phyloP scores from a whole-genome alignment of 2,329 filamentous ascomycete genomes.

The Diaporthe caulivora region DNA sequence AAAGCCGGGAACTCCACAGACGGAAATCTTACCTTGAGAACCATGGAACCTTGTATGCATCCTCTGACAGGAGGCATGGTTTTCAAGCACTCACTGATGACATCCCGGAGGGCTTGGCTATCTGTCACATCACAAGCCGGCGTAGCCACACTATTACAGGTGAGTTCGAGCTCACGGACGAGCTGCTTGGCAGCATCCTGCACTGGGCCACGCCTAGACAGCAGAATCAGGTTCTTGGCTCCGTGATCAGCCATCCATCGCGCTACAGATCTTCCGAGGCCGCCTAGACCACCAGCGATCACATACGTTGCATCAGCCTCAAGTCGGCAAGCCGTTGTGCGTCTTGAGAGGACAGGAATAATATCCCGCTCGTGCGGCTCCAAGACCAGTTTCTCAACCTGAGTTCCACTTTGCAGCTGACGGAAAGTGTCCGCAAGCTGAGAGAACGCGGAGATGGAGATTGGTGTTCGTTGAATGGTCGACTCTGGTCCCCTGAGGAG shows the following conservation, averaged over 20 bases:
- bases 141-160: constrained; percentile 33
- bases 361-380: constrained; percentile 40
- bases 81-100: constrained; percentile 22
- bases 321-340: constrained; percentile 34
- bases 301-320: constrained; percentile 42
- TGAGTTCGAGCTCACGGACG: constrained; percentile 28
- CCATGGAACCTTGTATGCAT: constrained; percentile 42
- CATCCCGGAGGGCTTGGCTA: constrained; percentile 13
- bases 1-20: not conserved
- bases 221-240: constrained; percentile 41
- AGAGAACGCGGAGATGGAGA: constrained; percentile 28
- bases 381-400: constrained; percentile 42
- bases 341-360: constrained; percentile 39
- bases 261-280: constrained; percentile 42
- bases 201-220: constrained; percentile 39
- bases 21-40: constrained; percentile 40
- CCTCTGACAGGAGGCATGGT: constrained; percentile 39
- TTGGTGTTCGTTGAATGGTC: constrained; percentile 1
- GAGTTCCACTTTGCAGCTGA: constrained; percentile 39
- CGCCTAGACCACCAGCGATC: constrained; percentile 47
- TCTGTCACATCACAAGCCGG: constrained; percentile 42
- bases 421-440: constrained; percentile 42
- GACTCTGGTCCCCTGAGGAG: not conserved
- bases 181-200: constrained; percentile 26
- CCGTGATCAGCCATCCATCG: constrained; percentile 40